Evolutionary conservation across 2,329 filamentous ascomycete genomes (phyloP), one percentile per base, ranked within the genome.

Genomic region (Madurella fahalii): DNA sequence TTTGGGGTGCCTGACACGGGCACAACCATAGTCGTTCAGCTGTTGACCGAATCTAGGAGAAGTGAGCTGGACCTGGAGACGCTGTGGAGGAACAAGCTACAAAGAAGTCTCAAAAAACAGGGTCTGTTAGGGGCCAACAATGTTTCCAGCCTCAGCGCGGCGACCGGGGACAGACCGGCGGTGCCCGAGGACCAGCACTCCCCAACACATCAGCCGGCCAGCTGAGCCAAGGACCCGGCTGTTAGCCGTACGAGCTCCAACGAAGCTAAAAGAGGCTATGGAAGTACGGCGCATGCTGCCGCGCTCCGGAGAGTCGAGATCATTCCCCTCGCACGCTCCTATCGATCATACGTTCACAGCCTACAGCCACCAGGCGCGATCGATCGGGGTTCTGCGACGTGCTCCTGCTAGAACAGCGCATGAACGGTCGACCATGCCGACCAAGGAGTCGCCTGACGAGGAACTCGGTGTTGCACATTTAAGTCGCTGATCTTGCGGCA

Each of bases 1-100:
- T 96, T 96, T 65, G 89, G 90, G 1, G 67, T 75, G 1, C 65
- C 74, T 4, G 67, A 71, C 34, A 67, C 64, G 0, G 80, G 80
- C 9, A 77, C 74, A 1, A 82, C 80, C 0, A 65, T 84, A 18
- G 76, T 84, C 13, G 70, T 84, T 9, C 81, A 84, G 63, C 76
- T 82, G 62, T 75, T 84, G 71, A 83, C 80, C 0, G 79, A 81
- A 61, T 64, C 72, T 9, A 72, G 79, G 53, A 73, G 81, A 32
- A 65, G 69, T 18, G 80, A 84, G 60, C 69, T 84, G 49, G 74
- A 76, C 43, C 65, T 84, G 12, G 81, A 84, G 62, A 65, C 64
- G 11, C 68, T 84, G 1, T 84, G 81, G 81, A 67, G 66, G 37
- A 69, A 69, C 8, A 64, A 73, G 32, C 56, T 80, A 44, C 71